Percentiles rank a stretch among this genome's conserved stretches.
phyloP scores from a whole-genome alignment of 805 yeast species.

The Komagataella kurtzmanii region DNA sequence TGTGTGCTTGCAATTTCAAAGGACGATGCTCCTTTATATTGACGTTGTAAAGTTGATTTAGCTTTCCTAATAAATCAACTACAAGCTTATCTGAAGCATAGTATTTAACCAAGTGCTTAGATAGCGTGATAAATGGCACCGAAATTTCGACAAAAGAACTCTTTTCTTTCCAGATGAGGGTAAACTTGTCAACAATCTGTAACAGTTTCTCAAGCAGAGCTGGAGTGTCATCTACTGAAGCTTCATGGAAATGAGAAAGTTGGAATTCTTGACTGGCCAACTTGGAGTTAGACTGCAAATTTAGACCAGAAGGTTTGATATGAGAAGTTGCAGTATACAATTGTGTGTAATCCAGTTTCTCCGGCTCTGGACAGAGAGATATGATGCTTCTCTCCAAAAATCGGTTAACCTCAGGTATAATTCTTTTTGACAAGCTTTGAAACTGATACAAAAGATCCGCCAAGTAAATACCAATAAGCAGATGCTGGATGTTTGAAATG shows the following conservation, averaged over 20 bases:
- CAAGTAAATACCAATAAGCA: slow-evolving; percentile 52
- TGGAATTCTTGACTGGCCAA: neutral
- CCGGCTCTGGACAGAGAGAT: slow-evolving; percentile 25
- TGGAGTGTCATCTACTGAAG: slow-evolving; percentile 3
- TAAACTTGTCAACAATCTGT: slow-evolving; percentile 17
- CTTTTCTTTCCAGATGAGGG: slow-evolving; percentile 45
- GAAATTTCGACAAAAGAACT: slow-evolving; percentile 48
- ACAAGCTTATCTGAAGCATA: slow-evolving; percentile 21
- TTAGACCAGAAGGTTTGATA: slow-evolving; percentile 7
- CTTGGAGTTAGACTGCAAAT: slow-evolving; percentile 2
- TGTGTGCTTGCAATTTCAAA: slow-evolving; percentile 69
- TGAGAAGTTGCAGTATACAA: slow-evolving; percentile 7
- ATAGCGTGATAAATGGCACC: slow-evolving; percentile 27
- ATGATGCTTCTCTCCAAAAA: slow-evolving; percentile 42
- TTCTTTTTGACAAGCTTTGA: slow-evolving; percentile 72
- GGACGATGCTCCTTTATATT: slow-evolving; percentile 45
- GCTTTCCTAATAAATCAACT: slow-evolving; percentile 23
- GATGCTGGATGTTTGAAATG: slow-evolving; percentile 20
- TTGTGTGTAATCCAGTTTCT: slow-evolving; percentile 8
- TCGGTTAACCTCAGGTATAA: slow-evolving; percentile 61
- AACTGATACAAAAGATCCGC: slow-evolving; percentile 53
- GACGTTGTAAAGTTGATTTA: slow-evolving; percentile 35
- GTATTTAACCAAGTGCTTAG: slow-evolving; percentile 24
- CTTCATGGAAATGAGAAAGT: neutral
- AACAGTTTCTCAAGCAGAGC: slow-evolving; percentile 21